phyloP scores from a whole-genome alignment of 345 rosid species.

The Salix exigua region DNA sequence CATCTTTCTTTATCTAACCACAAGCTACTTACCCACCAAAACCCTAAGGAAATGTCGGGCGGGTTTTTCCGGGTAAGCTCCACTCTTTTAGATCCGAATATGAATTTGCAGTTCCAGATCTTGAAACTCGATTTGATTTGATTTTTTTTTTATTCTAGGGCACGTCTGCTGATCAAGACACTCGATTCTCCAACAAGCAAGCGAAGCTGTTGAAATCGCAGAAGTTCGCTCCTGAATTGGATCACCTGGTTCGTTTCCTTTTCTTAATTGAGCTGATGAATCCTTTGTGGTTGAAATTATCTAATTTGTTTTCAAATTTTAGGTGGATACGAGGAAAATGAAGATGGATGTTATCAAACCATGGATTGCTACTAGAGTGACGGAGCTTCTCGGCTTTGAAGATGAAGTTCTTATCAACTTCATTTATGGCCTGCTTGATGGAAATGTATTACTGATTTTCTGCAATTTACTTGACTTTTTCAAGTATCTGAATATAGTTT shows the following conservation, averaged over 20 bases:
- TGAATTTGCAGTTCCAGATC: neutral
- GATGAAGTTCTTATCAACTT: conserved; percentile 98
- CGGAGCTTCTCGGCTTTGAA: conserved; percentile 94
- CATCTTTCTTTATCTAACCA: neutral
- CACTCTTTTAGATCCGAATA: neutral
- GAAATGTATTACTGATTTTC: conserved; percentile 48
- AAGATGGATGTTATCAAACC: conserved; percentile 93
- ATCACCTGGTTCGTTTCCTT: conserved; percentile 60
- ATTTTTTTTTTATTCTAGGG: conserved; percentile 43
- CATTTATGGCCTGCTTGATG: conserved; percentile 86
- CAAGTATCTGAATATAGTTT: neutral
- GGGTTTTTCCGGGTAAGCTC: conserved; percentile 26
- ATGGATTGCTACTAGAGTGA: conserved; percentile 89
- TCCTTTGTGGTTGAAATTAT: neutral
- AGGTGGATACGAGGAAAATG: conserved; percentile 89
- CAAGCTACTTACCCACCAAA: neutral
- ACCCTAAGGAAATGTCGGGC: conserved; percentile 27
- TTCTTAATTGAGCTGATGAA: neutral
- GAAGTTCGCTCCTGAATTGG: conserved; percentile 86
- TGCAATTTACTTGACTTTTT: neutral
- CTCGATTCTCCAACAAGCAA: conserved; percentile 98
- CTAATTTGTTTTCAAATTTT: neutral
- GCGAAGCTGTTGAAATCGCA: conserved; percentile 87
- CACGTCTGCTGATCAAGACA: conserved; percentile 96
- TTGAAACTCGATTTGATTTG: neutral